Evolutionary conservation across 306 rosid species (phyloP).

Genomic region (Glycyrrhiza uralensis): DNA sequence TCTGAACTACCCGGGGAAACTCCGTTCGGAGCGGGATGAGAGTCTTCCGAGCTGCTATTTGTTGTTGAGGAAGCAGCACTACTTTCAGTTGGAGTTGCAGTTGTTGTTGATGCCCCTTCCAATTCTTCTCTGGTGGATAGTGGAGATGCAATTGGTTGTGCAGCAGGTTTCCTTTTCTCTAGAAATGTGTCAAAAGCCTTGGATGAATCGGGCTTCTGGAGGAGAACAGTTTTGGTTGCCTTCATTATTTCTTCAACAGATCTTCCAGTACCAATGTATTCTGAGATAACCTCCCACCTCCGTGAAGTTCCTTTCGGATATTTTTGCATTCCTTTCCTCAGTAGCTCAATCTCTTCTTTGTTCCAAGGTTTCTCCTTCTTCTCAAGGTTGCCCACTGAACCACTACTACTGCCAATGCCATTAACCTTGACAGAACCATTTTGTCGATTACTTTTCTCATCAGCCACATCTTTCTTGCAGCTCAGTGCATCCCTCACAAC

Average conservation of each 20-base stretch:
- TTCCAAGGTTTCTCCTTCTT: slow-evolving; percentile 94
- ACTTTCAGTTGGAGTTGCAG: slow-evolving; percentile 33
- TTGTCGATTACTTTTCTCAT: slow-evolving; percentile 38
- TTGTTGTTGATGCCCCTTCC: slow-evolving; percentile 40
- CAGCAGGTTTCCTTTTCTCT: slow-evolving; percentile 89
- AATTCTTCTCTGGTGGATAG: slow-evolving; percentile 83
- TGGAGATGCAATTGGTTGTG: slow-evolving; percentile 81
- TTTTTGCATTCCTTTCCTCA: slow-evolving; percentile 84
- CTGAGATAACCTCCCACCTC: slow-evolving; percentile 98
- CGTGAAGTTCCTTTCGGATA: slow-evolving; percentile 94
- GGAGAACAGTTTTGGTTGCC: slow-evolving; percentile 93
- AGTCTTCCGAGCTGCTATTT: slow-evolving; percentile 27
- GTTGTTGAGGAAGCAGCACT: slow-evolving; percentile 27
- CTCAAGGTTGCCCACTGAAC: slow-evolving; percentile 42
- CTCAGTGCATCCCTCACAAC: slow-evolving; percentile 54
- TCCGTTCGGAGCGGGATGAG: slow-evolving; percentile 45
- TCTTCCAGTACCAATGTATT: slow-evolving; percentile 87
- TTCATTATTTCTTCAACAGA: slow-evolving; percentile 94
- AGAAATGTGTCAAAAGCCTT: slow-evolving; percentile 94
- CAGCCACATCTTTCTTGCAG: slow-evolving; percentile 39
- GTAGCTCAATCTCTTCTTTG: slow-evolving; percentile 85
- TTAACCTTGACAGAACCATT: slow-evolving; percentile 60
- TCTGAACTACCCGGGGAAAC: slow-evolving; percentile 52
- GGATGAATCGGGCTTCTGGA: slow-evolving; percentile 91
- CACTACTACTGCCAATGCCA: slow-evolving; percentile 43